Percentiles rank a stretch among this genome's conserved stretches.
These are phyloP conservation scores for Oenanthe javanica DNA, from an alignment of 140 eudicot species.

Conservation along the genomic window DNA sequence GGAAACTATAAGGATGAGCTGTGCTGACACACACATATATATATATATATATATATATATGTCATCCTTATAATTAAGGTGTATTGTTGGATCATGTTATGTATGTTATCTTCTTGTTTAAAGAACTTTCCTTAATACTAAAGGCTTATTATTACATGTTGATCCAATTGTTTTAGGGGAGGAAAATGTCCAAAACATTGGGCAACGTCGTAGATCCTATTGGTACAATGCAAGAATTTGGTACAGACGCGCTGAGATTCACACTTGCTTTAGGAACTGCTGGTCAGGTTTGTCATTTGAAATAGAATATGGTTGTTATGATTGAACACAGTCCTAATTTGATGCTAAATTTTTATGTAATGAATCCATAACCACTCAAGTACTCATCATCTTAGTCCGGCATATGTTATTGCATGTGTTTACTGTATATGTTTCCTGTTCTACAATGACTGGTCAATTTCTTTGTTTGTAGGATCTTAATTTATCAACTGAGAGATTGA, in stretches of 20 bases:
- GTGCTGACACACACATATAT: background rate
- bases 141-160: background rate
- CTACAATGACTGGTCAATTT: constrained; percentile 8
- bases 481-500: constrained; percentile 84
- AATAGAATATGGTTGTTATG: background rate
- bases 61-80: background rate
- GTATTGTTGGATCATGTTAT: background rate
- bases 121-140: background rate
- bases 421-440: background rate
- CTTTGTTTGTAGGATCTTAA: constrained; percentile 63
- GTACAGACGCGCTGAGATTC: constrained; percentile 92
- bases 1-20: background rate
- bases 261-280: constrained; percentile 92
- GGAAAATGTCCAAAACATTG: constrained; percentile 93
- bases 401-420: background rate
- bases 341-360: background rate
- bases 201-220: constrained; percentile 97
- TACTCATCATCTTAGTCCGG: background rate
- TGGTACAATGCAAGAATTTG: constrained; percentile 79
- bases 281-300: constrained; percentile 74
- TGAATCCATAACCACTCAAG: background rate
- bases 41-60: background rate
- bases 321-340: background rate
- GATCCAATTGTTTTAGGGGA: constrained; percentile 50
- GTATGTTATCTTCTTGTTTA: background rate